A percentile compares a stretch with the other conserved stretches of the same genome.
These are phyloP conservation scores for Stagonosporopsis tanaceti DNA, from an alignment of 2,329 filamentous ascomycete species.

Conservation along the genomic window DNA sequence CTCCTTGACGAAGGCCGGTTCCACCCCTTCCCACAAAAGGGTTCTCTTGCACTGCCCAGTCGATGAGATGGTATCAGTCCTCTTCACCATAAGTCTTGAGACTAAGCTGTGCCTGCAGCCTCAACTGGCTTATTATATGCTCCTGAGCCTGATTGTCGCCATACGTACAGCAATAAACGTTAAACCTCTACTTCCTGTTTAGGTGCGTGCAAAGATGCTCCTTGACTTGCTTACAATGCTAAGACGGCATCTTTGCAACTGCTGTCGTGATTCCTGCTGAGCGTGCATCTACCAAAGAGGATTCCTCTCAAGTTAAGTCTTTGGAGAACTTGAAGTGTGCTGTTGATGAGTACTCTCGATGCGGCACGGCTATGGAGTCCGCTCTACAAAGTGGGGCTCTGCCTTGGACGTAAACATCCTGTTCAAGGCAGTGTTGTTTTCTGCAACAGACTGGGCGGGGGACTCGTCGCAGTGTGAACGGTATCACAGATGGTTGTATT, in stretches of 20 bases:
- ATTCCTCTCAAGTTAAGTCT: not conserved
- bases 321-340: not conserved
- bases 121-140: conserved; percentile 13
- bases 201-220: not conserved
- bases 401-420: too few relatives aligned
- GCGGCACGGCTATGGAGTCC: not conserved
- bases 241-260: not conserved
- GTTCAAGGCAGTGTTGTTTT: too few relatives aligned
- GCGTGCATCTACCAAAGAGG: not conserved
- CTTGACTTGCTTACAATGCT: not conserved
- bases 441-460: too few relatives aligned
- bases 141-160: conserved; percentile 13
- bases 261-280: not conserved
- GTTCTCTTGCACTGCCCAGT: conserved; percentile 21
- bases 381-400: too few relatives aligned
- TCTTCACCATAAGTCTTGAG: not conserved
- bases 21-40: conserved; percentile 1
- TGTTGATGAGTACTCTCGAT: not conserved
- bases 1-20: not conserved
- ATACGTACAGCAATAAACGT: conserved; percentile 23
- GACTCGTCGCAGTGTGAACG: too few relatives aligned
- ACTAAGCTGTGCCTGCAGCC: not conserved
- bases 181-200: conserved; percentile 17
- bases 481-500: too few relatives aligned
- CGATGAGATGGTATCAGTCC: conserved; percentile 16